Percentiles rank a stretch among this genome's conserved stretches.
phyloP scores from a whole-genome alignment of 805 yeast genomes.

The Huiozyma sinensis region DNA sequence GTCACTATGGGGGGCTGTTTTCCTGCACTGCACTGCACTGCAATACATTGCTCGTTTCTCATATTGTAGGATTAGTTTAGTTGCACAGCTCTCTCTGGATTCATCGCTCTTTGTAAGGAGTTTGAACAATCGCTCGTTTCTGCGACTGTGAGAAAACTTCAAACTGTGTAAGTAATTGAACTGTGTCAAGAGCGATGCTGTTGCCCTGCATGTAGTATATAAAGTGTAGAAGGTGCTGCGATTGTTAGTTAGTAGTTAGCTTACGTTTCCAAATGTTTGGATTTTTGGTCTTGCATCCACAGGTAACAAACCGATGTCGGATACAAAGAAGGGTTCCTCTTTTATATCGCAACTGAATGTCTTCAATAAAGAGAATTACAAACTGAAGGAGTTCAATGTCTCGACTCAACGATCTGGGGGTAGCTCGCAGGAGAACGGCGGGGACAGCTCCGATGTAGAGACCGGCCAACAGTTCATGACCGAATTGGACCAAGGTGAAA shows the following conservation, averaged over 20 bases:
- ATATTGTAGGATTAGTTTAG: too few species aligned
- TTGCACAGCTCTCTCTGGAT: too few species aligned
- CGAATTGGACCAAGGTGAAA: constrained; percentile 33
- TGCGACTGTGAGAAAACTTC: too few species aligned
- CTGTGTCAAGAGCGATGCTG: too few species aligned
- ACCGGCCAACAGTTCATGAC: constrained; percentile 25
- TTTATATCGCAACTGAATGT: constrained; percentile 22
- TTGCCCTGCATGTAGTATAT: too few species aligned
- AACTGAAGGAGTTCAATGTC: constrained; percentile 1
- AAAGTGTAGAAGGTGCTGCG: too few species aligned
- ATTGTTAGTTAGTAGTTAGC: neutral
- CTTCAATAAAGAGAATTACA: constrained; percentile 22
- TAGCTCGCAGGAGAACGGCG: neutral
- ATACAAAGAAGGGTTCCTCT: constrained; percentile 5
- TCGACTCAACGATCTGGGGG: neutral
- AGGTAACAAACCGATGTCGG: constrained; percentile 6
- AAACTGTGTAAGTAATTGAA: too few species aligned
- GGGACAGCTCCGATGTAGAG: constrained; percentile 12
- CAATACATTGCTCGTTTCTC: too few species aligned
- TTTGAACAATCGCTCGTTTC: too few species aligned
- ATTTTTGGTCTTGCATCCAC: neutral
- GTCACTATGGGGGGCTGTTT: too few species aligned
- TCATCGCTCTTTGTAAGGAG: too few species aligned
- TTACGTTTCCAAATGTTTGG: neutral
- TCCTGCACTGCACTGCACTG: too few species aligned